Percentiles rank a stretch among this genome's conserved stretches.
phyloP scores from a whole-genome alignment of 805 yeast species.

The Isabelozyma heimii region DNA sequence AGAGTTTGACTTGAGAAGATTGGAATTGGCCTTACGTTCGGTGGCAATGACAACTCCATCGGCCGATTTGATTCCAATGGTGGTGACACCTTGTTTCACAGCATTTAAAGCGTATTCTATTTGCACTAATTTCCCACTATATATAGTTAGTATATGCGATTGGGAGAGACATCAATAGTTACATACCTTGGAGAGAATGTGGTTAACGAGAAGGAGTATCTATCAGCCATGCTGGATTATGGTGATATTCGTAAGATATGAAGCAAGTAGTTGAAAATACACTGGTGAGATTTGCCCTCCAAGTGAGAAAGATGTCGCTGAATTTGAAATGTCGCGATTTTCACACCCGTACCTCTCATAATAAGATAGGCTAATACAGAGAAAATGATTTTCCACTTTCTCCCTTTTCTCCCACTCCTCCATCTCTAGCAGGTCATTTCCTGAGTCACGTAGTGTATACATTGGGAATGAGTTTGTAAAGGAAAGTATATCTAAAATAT shows the following conservation, averaged over 20 bases:
- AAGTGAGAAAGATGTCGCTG: not conserved
- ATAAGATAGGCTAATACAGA: no score
- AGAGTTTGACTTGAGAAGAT: conserved; percentile 71
- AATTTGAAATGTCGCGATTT: not conserved
- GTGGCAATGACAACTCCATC: conserved; percentile 97
- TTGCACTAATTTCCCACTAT: conserved; percentile 93
- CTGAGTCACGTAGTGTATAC: no score
- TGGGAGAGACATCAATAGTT: not conserved
- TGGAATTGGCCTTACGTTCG: conserved; percentile 83
- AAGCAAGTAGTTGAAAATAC: not conserved
- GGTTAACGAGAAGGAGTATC: conserved; percentile 95
- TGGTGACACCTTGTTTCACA: conserved; percentile 96
- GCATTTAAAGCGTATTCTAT: conserved; percentile 97
- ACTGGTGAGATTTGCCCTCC: not conserved
- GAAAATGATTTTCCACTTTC: no score
- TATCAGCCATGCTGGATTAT: conserved; percentile 73
- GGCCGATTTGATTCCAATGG: conserved; percentile 89
- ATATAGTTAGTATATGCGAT: conserved; percentile 16
- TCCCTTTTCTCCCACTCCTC: no score
- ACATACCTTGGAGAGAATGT: conserved; percentile 94
- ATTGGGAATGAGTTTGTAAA: no score
- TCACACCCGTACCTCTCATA: not conserved
- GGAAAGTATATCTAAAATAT: no score
- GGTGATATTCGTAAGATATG: not conserved
- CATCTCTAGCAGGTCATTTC: no score